phyloP scores from a whole-genome alignment of 2,329 filamentous ascomycete species.

The Pseudomassariella vexata region DNA sequence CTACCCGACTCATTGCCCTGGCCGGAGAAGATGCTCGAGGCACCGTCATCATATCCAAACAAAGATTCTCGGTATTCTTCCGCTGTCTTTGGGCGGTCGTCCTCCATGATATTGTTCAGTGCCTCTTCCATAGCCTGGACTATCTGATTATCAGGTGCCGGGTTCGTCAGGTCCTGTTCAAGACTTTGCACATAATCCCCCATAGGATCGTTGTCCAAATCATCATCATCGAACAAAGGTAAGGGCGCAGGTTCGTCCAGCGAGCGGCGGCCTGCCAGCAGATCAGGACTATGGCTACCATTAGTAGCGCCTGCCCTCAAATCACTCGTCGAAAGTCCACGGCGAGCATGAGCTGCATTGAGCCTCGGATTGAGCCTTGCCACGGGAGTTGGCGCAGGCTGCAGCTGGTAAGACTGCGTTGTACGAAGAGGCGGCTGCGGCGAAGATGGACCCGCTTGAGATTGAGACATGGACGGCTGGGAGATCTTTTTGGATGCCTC shows the following conservation, averaged over 20 bases:
- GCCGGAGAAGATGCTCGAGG: conserved; percentile 43
- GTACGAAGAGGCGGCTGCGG: conserved; percentile 21
- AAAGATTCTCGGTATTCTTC: conserved; percentile 62
- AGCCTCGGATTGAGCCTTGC: conserved; percentile 34
- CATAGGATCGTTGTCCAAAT: conserved; percentile 65
- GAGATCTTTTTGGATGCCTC: conserved; percentile 50
- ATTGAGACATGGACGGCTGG: conserved; percentile 11
- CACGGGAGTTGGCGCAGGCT: conserved; percentile 38
- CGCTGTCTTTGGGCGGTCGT: conserved; percentile 58
- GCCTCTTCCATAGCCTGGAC: conserved; percentile 92
- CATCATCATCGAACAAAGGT: conserved; percentile 77
- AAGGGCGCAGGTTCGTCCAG: conserved; percentile 57
- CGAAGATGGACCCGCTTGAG: conserved; percentile 17
- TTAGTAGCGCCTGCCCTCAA: conserved; percentile 32
- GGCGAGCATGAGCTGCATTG: conserved; percentile 26
- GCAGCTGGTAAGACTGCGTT: conserved; percentile 34
- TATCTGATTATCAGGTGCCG: conserved; percentile 66
- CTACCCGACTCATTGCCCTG: conserved; percentile 52
- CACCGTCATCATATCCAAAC: conserved; percentile 51
- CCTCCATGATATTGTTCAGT: conserved; percentile 85
- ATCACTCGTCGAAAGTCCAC: conserved; percentile 43
- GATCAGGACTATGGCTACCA: conserved; percentile 30
- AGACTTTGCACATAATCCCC: conserved; percentile 71
- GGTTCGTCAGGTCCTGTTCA: conserved; percentile 61
- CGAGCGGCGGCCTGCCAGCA: conserved; percentile 47